Percentiles rank a stretch among this genome's conserved stretches.
These are phyloP conservation scores for Gilbertella persicaria DNA, from an alignment of 371 early-diverging fungal genomes.

Conservation along the genomic window DNA sequence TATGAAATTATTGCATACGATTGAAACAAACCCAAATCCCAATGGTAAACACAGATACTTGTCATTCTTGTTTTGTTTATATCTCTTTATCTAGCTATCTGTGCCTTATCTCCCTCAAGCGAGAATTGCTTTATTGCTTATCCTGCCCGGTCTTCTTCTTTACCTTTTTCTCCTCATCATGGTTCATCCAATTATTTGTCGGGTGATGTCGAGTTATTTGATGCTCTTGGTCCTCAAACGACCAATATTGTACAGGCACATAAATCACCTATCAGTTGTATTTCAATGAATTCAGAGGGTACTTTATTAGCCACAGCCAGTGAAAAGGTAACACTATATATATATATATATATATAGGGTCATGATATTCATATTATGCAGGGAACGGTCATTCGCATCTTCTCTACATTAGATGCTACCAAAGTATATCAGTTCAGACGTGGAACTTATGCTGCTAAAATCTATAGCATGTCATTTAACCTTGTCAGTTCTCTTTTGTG, in stretches of 20 bases:
- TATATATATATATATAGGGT: background rate
- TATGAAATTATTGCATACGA: slow-evolving; percentile 91
- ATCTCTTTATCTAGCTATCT: slow-evolving; percentile 63
- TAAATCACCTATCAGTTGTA: slow-evolving; percentile 84
- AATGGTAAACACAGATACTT: slow-evolving; percentile 53
- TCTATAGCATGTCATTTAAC: slow-evolving; percentile 91
- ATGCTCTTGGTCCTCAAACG: slow-evolving; percentile 80
- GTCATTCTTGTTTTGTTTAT: background rate
- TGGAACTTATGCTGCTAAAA: slow-evolving; percentile 89
- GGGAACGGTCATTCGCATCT: slow-evolving; percentile 97
- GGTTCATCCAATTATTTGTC: slow-evolving; percentile 42
- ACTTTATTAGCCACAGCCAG: slow-evolving; percentile 92
- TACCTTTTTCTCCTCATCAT: slow-evolving; percentile 41
- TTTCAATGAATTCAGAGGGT: slow-evolving; percentile 88
- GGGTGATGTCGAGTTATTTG: slow-evolving; percentile 91
- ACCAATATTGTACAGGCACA: slow-evolving; percentile 93
- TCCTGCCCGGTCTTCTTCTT: slow-evolving; percentile 69
- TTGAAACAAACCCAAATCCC: slow-evolving; percentile 90
- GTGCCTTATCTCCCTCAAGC: slow-evolving; percentile 90
- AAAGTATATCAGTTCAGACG: slow-evolving; percentile 94
- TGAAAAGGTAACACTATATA: slow-evolving; percentile 75
- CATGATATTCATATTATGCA: slow-evolving; percentile 18
- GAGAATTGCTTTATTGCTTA: slow-evolving; percentile 95
- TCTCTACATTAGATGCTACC: slow-evolving; percentile 83
- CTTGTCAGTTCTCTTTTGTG: slow-evolving; percentile 76